Conservation (phyloP, 108 stramenopile species). For the Mediolabrus comicus region DNA sequence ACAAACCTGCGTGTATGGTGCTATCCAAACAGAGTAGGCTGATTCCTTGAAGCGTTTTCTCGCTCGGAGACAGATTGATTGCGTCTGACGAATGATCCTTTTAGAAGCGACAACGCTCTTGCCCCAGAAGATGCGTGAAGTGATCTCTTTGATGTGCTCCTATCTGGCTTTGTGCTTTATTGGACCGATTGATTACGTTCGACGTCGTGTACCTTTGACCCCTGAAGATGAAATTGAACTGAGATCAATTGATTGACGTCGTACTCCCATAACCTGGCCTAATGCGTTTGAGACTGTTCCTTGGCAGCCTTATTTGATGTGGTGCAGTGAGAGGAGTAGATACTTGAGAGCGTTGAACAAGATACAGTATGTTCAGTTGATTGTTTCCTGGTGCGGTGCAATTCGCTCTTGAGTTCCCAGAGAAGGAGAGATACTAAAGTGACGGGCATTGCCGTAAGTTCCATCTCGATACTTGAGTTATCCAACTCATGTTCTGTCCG, state of each 20-base stretch:
- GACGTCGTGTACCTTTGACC: not conserved
- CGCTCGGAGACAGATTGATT: not conserved
- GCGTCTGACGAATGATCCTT: not conserved
- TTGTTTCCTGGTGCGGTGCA: slow-evolving; percentile 3
- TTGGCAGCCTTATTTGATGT: not conserved
- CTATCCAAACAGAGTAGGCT: too few relatives aligned
- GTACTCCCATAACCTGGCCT: not conserved
- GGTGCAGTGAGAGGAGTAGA: not conserved
- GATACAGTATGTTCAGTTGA: not conserved
- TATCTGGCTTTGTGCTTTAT: too few relatives aligned
- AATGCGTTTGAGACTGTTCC: not conserved
- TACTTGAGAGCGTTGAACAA: not conserved
- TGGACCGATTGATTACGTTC: not conserved
- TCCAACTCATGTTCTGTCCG: not conserved
- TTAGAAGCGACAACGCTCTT: too few relatives aligned
- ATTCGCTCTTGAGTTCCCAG: not conserved
- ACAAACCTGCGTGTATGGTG: not conserved
- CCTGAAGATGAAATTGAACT: not conserved
- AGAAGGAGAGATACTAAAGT: not conserved
- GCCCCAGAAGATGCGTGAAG: not conserved
- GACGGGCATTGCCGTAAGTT: slow-evolving; percentile 4
- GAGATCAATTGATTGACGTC: not conserved
- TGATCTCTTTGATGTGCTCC: not conserved
- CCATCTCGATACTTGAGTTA: not conserved
- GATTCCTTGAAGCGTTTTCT: not conserved